phyloP scores from a whole-genome alignment of 1,139 yeast genomes.

The Magnusiomyces fungicola region DNA sequence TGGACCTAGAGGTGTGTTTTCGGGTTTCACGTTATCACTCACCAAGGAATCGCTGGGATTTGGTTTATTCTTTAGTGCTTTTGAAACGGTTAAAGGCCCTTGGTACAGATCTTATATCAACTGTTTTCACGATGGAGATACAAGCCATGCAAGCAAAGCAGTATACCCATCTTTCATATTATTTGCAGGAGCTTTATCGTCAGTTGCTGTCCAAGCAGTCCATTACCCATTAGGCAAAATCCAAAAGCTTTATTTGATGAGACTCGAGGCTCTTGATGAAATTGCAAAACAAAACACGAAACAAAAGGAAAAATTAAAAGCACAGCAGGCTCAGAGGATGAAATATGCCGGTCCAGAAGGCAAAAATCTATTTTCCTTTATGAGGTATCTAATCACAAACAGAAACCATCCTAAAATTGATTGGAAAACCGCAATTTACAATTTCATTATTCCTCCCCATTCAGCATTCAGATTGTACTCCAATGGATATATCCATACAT shows the following conservation, averaged over 20 bases:
- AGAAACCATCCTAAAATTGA: slow-evolving; percentile 1
- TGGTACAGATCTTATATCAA: slow-evolving; percentile 12
- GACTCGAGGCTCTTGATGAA: slow-evolving; percentile 74
- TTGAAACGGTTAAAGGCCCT: slow-evolving; percentile 63
- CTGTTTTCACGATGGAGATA: slow-evolving; percentile 16
- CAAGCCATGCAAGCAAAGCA: slow-evolving; percentile 33
- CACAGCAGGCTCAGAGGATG: slow-evolving; percentile 15
- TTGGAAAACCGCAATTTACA: slow-evolving; percentile 16
- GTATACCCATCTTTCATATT: slow-evolving; percentile 66
- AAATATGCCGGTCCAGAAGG: slow-evolving; percentile 3
- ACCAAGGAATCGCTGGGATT: slow-evolving; percentile 80
- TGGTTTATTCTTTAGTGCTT: slow-evolving; percentile 78
- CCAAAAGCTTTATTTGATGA: slow-evolving; percentile 69
- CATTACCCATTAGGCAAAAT: slow-evolving; percentile 79
- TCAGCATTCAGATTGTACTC: slow-evolving; percentile 6
- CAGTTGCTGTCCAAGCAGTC: slow-evolving; percentile 63
- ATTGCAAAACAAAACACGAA: slow-evolving; percentile 20
- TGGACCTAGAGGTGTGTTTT: slow-evolving; percentile 80
- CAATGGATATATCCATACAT: slow-evolving; percentile 20
- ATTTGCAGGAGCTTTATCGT: slow-evolving; percentile 86
- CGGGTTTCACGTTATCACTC: slow-evolving; percentile 73
- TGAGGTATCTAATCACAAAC: slow-evolving; percentile 4
- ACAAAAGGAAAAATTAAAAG: slow-evolving; percentile 17
- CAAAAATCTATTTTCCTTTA: neutral
- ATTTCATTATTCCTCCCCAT: slow-evolving; percentile 2